Evolutionary conservation across 345 rosid species (phyloP).

Genomic region (Turritis glabra): DNA sequence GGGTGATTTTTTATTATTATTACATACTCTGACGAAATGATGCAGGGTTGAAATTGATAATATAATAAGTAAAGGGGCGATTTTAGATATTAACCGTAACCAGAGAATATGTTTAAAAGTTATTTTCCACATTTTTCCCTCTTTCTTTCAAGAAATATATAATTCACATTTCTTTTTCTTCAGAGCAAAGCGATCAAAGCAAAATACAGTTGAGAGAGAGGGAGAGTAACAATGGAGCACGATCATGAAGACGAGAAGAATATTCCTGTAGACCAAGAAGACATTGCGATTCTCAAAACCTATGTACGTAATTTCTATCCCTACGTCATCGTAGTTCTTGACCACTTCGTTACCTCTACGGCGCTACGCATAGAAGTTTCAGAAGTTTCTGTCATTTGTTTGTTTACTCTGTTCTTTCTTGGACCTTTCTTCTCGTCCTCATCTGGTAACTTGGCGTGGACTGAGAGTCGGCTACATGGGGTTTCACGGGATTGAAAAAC

Average conservation of each 20-base stretch:
- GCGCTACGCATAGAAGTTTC: too few relatives aligned
- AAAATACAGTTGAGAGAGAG: background rate
- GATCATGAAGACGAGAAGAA: background rate
- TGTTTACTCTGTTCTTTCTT: background rate
- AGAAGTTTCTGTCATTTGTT: background rate
- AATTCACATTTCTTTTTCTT: background rate
- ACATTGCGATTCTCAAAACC: background rate
- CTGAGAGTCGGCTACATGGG: background rate
- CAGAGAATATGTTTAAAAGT: background rate
- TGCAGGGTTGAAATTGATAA: background rate
- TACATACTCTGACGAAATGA: background rate
- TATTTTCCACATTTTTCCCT: background rate
- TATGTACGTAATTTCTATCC: background rate
- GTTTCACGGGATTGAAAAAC: background rate
- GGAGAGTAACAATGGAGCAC: background rate
- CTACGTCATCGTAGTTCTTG: background rate
- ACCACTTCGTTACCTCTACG: background rate
- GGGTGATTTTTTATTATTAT: background rate
- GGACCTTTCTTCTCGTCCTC: background rate
- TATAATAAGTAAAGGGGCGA: background rate
- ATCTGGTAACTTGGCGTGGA: background rate
- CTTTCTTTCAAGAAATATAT: background rate
- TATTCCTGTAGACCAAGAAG: background rate
- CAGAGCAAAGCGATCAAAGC: background rate
- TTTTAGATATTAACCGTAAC: background rate